Evolutionary conservation across 179 eudicot genomes (phyloP).

Genomic region (Camellia oleifera): DNA sequence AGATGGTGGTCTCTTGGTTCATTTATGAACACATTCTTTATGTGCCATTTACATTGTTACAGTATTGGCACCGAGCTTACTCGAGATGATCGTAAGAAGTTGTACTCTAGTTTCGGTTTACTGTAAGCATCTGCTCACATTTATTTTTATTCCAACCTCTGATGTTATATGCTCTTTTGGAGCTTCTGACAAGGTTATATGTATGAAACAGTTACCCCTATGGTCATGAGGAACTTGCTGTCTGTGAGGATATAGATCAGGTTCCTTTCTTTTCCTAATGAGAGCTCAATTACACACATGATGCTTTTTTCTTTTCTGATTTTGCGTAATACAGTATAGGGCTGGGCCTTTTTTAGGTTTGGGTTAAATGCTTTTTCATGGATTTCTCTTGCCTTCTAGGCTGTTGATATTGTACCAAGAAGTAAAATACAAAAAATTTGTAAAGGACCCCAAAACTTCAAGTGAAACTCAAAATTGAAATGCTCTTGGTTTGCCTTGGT

Average conservation of each 20-base stretch:
- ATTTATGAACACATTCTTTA: neutral
- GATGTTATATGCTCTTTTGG: neutral
- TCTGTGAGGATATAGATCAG: slow-evolving; percentile 97
- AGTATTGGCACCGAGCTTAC: slow-evolving; percentile 99
- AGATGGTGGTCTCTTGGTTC: slow-evolving; percentile 8
- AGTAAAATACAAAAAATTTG: neutral
- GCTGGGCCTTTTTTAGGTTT: neutral
- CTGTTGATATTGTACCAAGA: neutral
- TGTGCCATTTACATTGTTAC: slow-evolving; percentile 17
- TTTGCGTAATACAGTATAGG: neutral
- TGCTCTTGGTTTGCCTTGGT: neutral
- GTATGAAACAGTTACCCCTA: slow-evolving; percentile 70
- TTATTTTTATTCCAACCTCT: neutral
- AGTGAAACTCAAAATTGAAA: neutral
- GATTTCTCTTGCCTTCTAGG: neutral
- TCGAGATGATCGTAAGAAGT: slow-evolving; percentile 87
- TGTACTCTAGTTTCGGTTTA: slow-evolving; percentile 89
- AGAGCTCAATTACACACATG: neutral
- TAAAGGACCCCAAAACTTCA: neutral
- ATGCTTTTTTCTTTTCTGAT: neutral
- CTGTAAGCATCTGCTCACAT: slow-evolving; percentile 49
- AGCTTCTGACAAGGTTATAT: slow-evolving; percentile 18
- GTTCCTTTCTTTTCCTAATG: slow-evolving; percentile 26
- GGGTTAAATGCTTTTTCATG: neutral
- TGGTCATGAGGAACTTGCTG: slow-evolving; percentile 97